Evolutionary conservation across 1,139 yeast species (phyloP).

Genomic region (Candida anutae): DNA sequence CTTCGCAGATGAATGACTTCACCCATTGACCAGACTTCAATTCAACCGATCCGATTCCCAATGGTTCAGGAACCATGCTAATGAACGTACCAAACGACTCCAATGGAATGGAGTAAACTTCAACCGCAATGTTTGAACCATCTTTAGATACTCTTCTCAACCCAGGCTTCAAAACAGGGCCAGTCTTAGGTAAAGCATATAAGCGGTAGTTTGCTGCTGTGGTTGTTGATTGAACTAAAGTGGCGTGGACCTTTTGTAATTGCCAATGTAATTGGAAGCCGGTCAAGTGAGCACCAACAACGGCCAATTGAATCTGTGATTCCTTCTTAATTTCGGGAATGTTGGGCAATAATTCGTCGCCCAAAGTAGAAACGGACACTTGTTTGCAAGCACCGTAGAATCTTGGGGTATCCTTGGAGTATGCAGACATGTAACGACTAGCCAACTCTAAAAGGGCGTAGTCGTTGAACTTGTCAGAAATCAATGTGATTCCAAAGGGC

Average conservation of each 20-base stretch:
- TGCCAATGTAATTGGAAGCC: conserved; percentile 95
- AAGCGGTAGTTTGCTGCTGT: conserved; percentile 70
- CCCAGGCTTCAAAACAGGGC: conserved; percentile 86
- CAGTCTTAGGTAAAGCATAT: conserved; percentile 76
- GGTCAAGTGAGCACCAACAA: conserved; percentile 89
- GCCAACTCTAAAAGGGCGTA: conserved; percentile 85
- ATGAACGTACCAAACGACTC: conserved; percentile 77
- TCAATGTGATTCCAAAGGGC: conserved; percentile 83
- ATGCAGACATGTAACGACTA: conserved; percentile 48
- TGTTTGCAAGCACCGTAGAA: conserved; percentile 36
- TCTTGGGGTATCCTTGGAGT: conserved; percentile 16
- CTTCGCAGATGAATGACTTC: conserved; percentile 92
- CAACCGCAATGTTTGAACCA: conserved; percentile 63
- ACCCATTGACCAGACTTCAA: conserved; percentile 73
- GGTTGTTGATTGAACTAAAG: conserved; percentile 53
- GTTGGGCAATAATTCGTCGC: conserved; percentile 26
- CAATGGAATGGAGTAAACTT: conserved; percentile 74
- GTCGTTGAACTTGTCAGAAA: conserved; percentile 78
- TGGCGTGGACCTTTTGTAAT: conserved; percentile 77
- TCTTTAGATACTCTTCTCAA: conserved; percentile 52
- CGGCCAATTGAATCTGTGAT: conserved; percentile 56
- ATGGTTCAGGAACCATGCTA: conserved; percentile 83
- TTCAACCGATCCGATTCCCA: conserved; percentile 91
- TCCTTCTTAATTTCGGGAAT: conserved; percentile 26
- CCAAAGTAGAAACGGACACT: conserved; percentile 23